Evolutionary conservation across 2,329 filamentous ascomycete species (phyloP), one percentile per base, ranked within the genome.

Genomic region (Talaromyces sp.): DNA sequence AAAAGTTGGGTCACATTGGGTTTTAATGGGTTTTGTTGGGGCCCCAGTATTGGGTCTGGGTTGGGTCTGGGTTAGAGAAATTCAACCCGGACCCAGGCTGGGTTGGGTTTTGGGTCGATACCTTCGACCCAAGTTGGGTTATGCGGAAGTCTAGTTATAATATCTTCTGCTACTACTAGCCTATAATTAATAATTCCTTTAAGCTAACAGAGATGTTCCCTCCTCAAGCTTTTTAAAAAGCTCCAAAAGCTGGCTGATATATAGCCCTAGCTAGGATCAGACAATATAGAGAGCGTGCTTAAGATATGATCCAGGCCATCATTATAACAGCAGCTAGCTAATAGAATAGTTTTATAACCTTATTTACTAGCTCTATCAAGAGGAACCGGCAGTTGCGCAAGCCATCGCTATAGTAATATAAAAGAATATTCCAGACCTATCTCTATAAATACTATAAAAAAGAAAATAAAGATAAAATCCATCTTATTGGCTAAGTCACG

Each of bases 341-440:
- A 58, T 41, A 27, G 54, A 58, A 58, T 41, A 61, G 31, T 61
- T 61, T 35, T 22, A 27, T 10, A 13, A 50, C 11, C 11, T 61
- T 41, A 39, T 61, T n/a, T n/a, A 61, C 10, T 31, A 61, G 10
- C 59, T 61, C 4, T 61, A n/a, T 22, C n/a, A 52, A 61, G 35
- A 61, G n/a, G 59, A 6, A 49, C 45, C 31, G n/a, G 59, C 31
- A 8, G 31, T 50, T 52, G 45, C 45, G 5, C 19, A 61, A 52
- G 59, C 31, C 10, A 61, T 61, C 10, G 31, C 22, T 52, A n/a
- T 15, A 27, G 47, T 31, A 41, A 61, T 61, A 8, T 31, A n/a
- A 41, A 45, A 50, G 52, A 27, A 52, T 2, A 37, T 13, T 27
- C 10, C 31, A 52, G 59, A 61, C 22, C 19, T 17, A 11, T 52